phyloP scores from a whole-genome alignment of 441 rosid species.

The Viola pubescens region DNA sequence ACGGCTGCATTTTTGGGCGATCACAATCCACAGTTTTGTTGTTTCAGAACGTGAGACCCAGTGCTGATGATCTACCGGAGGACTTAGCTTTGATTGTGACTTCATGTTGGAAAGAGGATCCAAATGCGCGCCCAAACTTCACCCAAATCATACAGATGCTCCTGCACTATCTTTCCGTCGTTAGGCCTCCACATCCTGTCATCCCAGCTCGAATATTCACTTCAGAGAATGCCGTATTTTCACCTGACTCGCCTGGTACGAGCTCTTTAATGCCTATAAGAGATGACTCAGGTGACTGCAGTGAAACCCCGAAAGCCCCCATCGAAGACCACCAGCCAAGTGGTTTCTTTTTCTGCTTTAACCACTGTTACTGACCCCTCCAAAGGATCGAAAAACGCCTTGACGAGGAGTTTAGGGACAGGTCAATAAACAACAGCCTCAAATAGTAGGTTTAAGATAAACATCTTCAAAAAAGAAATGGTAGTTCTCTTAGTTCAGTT shows the following conservation, averaged over 20 bases:
- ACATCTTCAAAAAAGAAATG: not conserved
- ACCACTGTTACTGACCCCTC: constrained; percentile 44
- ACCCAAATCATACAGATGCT: constrained; percentile 82
- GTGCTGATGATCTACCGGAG: constrained; percentile 61
- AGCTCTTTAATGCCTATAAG: constrained; percentile 66
- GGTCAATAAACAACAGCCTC: not conserved
- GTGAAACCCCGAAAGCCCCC: constrained; percentile 31
- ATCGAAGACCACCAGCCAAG: constrained; percentile 31
- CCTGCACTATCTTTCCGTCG: constrained; percentile 47
- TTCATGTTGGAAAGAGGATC: constrained; percentile 94
- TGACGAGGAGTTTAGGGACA: constrained; percentile 16
- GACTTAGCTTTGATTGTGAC: constrained; percentile 68
- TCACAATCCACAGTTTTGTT: constrained; percentile 2
- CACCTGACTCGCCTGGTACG: constrained; percentile 86
- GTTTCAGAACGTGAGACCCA: constrained; percentile 79
- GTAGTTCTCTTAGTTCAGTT: not conserved
- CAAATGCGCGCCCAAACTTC: constrained; percentile 75
- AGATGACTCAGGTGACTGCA: constrained; percentile 32
- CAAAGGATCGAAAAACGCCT: constrained; percentile 3
- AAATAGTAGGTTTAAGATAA: not conserved
- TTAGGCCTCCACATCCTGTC: constrained; percentile 43
- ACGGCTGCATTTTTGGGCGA: not conserved
- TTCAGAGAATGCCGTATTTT: constrained; percentile 54
- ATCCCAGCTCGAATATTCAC: constrained; percentile 45
- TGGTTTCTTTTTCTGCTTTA: constrained; percentile 65